Percentiles rank a stretch among this genome's conserved stretches.
These are phyloP conservation scores for Euptelea pleiosperma DNA, from an alignment of 164 flowering plant genomes.

Conservation along the genomic window DNA sequence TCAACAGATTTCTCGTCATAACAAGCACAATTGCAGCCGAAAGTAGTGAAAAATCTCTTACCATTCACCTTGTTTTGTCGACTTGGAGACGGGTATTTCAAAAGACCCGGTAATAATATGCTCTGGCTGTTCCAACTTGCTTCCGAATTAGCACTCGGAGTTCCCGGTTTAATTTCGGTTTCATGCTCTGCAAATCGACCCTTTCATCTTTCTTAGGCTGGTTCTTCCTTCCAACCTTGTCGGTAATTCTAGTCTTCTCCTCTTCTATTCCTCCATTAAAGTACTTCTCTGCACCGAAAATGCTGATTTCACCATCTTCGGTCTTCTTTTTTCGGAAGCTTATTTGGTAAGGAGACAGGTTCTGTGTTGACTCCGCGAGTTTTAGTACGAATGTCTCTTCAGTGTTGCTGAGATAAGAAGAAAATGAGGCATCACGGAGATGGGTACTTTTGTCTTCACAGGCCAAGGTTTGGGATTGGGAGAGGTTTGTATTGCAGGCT, in stretches of 20 bases:
- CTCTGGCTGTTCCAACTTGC: conserved; percentile 71
- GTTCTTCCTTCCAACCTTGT: conserved; percentile 6
- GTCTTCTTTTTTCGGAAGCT: conserved; percentile 22
- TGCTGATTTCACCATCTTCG: conserved; percentile 60
- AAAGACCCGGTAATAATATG: conserved; percentile 29
- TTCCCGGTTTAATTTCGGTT: conserved; percentile 22
- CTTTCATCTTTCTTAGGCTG: conserved; percentile 22
- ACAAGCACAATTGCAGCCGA: conserved; percentile 55
- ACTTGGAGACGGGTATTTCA: conserved; percentile 17
- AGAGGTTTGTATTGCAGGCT: conserved; percentile 13
- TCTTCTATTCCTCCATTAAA: conserved; percentile 48
- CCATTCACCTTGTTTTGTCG: conserved; percentile 9
- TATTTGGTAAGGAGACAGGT: conserved; percentile 7
- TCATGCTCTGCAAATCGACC: conserved; percentile 4
- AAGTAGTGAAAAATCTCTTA: conserved; percentile 36
- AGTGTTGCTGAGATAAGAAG: conserved; percentile 29
- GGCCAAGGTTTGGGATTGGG: conserved; percentile 6
- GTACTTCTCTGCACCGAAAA: conserved; percentile 70
- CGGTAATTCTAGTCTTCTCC: conserved; percentile 10
- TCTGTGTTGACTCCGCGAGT: conserved; percentile 21
- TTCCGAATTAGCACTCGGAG: conserved; percentile 58
- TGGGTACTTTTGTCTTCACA: conserved; percentile 7
- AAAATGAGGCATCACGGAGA: conserved; percentile 39
- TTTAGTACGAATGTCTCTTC: conserved; percentile 25
- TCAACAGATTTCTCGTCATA: conserved; percentile 46